Base-by-base conservation (phyloP, 192 early-diverging fungal genomes). In the Coemansia sp. region DNA sequence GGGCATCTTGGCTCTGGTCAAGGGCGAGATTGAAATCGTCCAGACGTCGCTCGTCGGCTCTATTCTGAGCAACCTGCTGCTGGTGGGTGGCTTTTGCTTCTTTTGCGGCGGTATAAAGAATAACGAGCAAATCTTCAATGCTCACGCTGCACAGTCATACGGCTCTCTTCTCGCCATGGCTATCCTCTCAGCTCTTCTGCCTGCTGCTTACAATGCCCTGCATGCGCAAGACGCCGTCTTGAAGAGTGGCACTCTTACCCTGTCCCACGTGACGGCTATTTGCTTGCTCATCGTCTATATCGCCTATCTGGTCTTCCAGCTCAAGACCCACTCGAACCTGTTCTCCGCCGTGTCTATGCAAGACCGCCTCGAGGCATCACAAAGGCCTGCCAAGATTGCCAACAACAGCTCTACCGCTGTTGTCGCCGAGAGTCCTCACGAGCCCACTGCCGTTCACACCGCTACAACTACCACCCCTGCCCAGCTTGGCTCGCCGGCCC, bases 31-130 rank as follows among this genome's bases (percentile, higher is more conserved):
- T 13, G 73, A 84, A 26, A 92, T 98, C 50, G 94, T 98, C 39
- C 90, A 96, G 69, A 88, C 96, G 0, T 92, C 90, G 37, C 85
- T 96, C 57, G 72, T 96, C 1, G 96, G 96, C 39, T 95, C 93
- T 8, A 90, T 98, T 55, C 82, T 98, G 11, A 92, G 90, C 68
- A 97, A 95, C 75, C 61, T 97, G 50, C 74, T 95, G 18, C 78
- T 95, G 62, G 93, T 96, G 3, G 79, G 93, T 3, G 95, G 95
- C 33, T 83, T 91, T 65, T 93, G 90, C 62, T 96, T 95, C 84
- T 82, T 95, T 41, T 83, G 84, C 60, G 94, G 94, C 43, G 95
- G 95, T 20, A n/a, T 90, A 58, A 86, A 89, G 43, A 85, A 85
- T 76, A 85, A 87, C 68, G 85, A 86, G 64, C 93, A 94, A 70